Evolutionary conservation across 2,329 filamentous ascomycete species (phyloP), one percentile per base, ranked within the genome.

Genomic region (Xylariales sp.): DNA sequence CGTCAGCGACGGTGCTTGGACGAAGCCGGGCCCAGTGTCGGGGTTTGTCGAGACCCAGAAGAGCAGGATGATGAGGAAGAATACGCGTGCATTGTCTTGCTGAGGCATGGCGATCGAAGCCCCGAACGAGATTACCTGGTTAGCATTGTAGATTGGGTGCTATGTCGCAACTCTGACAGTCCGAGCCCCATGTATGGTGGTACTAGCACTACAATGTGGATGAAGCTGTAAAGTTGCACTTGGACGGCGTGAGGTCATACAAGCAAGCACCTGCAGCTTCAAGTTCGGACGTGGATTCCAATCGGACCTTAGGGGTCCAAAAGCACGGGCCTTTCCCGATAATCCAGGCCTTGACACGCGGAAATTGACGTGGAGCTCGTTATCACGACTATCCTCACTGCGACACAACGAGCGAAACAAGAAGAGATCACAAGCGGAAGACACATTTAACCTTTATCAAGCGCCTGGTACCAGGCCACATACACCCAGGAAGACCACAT

Each of bases 31-130:
- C 18, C 56, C 57, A 24, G 60, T 61, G 40, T 70, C 67, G 32
- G 62, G 64, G 27, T 62, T 63, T 15, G 65, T 58, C 46, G 67
- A 59, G 36, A 73, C 51, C 69, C 69, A 72, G 52, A 73, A 58
- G 39, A 70, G 51, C 27, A 69, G 48, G 49, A 70, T 52, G 50
- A 71, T 56, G 38, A 71, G 51, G 63, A 71, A 59, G 52, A 73
- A 47, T 47, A 66, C 51, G 47, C 64, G 63, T 34, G 56, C 62
- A 55, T 62, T 73, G 53, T 73, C 70, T 52, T 69, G 71, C 45
- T 60, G 66, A 51, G 71, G 63, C 70, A 75, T 75, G 59, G 57
- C 64, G 31, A 33, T n/a, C 14, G 31, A 22, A 19, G 8, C 32
- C 3, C 20, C 8, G 29, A 21, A 10, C 6, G 7, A 16, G 35